phyloP scores from a whole-genome alignment of 1,284 basidiomycete genomes.

The Ceratobasidium sp. region DNA sequence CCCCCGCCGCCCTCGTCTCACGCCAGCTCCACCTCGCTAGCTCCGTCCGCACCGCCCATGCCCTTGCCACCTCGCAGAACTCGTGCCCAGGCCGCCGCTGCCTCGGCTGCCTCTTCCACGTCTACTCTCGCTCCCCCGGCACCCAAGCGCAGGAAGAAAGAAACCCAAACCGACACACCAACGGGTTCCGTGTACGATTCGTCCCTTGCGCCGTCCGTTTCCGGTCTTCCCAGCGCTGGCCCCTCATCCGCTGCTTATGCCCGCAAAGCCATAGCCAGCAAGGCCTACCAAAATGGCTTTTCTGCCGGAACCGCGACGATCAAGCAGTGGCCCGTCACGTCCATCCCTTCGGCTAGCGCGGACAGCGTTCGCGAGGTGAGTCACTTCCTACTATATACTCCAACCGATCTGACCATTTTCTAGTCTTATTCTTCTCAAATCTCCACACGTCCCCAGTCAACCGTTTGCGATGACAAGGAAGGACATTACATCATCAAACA shows the following conservation, averaged over 20 bases:
- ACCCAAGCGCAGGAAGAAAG: conserved; percentile 49
- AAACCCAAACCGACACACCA: conserved; percentile 43
- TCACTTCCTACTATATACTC: conserved; percentile 6
- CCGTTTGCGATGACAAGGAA: conserved; percentile 88
- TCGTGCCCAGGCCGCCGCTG: conserved; percentile 82
- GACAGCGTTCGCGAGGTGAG: conserved; percentile 44
- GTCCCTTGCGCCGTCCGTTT: conserved; percentile 44
- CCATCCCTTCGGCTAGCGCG: conserved; percentile 15
- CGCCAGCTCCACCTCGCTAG: conserved; percentile 62
- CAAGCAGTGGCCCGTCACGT: conserved; percentile 41
- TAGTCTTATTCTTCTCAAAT: conserved; percentile 48
- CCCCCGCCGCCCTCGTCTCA: conserved; percentile 44
- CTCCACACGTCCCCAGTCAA: conserved; percentile 55
- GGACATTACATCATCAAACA: conserved; percentile 94
- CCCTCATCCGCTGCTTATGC: conserved; percentile 47
- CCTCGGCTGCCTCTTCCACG: conserved; percentile 69
- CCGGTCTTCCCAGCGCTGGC: conserved; percentile 33
- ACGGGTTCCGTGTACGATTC: conserved; percentile 44
- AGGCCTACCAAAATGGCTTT: conserved; percentile 47
- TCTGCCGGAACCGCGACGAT: conserved; percentile 37
- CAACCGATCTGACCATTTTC: not conserved
- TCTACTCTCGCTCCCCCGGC: conserved; percentile 61
- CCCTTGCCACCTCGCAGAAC: conserved; percentile 76
- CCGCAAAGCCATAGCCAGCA: conserved; percentile 49
- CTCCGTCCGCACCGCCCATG: conserved; percentile 68